Evolutionary conservation across 331 rosid genomes (phyloP).

Genomic region (Phaseolus coccineus): DNA sequence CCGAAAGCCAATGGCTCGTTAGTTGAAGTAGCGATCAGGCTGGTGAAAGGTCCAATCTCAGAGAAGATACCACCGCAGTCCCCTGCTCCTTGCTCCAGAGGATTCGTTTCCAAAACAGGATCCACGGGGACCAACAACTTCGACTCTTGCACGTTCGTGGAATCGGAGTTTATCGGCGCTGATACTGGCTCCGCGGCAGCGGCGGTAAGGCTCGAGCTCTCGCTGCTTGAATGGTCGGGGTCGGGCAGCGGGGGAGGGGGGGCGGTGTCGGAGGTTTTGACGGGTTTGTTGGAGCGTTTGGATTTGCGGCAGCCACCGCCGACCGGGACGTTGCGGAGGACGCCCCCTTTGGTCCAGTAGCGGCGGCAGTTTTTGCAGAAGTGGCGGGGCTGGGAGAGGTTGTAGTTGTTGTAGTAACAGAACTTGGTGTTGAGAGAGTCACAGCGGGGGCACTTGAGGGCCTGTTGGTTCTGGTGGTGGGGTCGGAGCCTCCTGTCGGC

Average conservation of each 20-base stretch:
- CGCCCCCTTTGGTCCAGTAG: conserved; percentile 99
- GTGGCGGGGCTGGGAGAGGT: conserved; percentile 99
- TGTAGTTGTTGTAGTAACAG: conserved; percentile 97
- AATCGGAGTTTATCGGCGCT: conserved; percentile 53
- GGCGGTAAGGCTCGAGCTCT: conserved; percentile 84
- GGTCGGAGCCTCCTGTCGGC: conserved; percentile 74
- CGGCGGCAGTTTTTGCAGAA: conserved; percentile 98
- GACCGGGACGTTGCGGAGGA: conserved; percentile 98
- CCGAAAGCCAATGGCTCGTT: conserved; percentile 67
- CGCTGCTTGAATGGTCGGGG: conserved; percentile 75
- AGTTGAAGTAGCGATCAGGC: conserved; percentile 62
- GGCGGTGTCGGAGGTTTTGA: conserved; percentile 39
- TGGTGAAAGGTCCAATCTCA: conserved; percentile 77
- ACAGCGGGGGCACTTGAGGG: conserved; percentile 90
- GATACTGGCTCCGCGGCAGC: conserved; percentile 51
- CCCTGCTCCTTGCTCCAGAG: conserved; percentile 47
- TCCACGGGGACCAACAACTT: conserved; percentile 44
- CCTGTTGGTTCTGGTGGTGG: conserved; percentile 63
- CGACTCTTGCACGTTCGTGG: conserved; percentile 51
- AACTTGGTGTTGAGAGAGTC: conserved; percentile 94
- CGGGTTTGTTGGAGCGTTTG: conserved; percentile 68
- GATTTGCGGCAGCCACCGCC: conserved; percentile 98
- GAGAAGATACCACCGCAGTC: conserved; percentile 76
- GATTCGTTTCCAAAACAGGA: conserved; percentile 39
- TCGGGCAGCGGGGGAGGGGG: conserved; percentile 46